Evolutionary conservation across 495 filamentous ascomycete species (phyloP).

Genomic region (Lepidopterella palustris): DNA sequence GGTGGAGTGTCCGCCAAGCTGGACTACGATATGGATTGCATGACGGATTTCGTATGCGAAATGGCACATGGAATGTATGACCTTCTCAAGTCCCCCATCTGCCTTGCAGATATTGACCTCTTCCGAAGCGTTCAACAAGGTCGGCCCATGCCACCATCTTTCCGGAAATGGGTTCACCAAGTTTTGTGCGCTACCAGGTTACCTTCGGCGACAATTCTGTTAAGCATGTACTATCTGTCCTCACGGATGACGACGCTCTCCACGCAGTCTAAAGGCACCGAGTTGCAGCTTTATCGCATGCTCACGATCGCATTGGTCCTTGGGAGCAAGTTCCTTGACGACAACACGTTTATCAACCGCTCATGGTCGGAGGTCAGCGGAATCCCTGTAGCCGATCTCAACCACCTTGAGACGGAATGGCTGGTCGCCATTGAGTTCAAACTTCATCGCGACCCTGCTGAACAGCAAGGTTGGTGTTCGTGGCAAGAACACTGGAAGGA

Average conservation of each 20-base stretch:
- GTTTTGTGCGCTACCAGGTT: constrained; percentile 91
- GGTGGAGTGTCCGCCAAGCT: constrained; percentile 93
- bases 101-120: constrained; percentile 65
- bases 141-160: constrained; percentile 62
- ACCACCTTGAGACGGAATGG: constrained; percentile 89
- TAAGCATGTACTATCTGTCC: constrained; percentile 86
- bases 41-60: constrained; percentile 95
- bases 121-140: constrained; percentile 70
- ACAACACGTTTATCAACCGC: constrained; percentile 98
- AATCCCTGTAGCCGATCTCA: constrained; percentile 80
- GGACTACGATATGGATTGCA: constrained; percentile 98
- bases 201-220: constrained; percentile 88
- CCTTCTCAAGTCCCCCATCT: constrained; percentile 54
- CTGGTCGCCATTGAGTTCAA: constrained; percentile 75
- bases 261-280: constrained; percentile 50
- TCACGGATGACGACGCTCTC: constrained; percentile 72
- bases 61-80: constrained; percentile 80
- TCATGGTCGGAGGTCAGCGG: constrained; percentile 98
- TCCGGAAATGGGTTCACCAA: constrained; percentile 90
- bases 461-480: constrained; percentile 71
- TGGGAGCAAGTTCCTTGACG: constrained; percentile 96
- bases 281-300: constrained; percentile 81
- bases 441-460: constrained; percentile 79
- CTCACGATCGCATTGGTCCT: constrained; percentile 82
- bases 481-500: constrained; percentile 82